phyloP scores from a whole-genome alignment of 2,329 filamentous ascomycete genomes.

The Colletotrichum lindemuthianum region DNA sequence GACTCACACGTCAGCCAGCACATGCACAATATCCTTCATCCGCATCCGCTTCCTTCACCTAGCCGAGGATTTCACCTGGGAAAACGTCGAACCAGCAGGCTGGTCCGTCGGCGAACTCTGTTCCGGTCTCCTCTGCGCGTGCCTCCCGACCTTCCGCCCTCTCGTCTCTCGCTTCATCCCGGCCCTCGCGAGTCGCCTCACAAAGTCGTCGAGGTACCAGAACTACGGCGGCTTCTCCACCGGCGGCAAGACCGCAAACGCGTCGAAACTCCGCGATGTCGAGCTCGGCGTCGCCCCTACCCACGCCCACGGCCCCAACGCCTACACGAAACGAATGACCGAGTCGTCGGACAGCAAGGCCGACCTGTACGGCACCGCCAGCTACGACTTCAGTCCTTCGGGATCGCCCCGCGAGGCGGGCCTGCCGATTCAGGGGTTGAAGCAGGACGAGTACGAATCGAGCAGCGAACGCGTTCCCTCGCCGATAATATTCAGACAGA shows the following conservation, averaged over 20 bases:
- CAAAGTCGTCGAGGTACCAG: constrained; percentile 13
- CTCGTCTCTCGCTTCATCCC: constrained; percentile 33
- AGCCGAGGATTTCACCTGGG: constrained; percentile 38
- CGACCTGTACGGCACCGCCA: constrained; percentile 19
- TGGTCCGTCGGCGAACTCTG: constrained; percentile 41
- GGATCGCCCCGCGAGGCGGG: background rate
- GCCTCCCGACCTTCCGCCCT: constrained; percentile 40
- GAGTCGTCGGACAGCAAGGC: constrained; percentile 19
- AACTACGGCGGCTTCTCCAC: constrained; percentile 2
- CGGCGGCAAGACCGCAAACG: background rate
- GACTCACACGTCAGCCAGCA: constrained; percentile 23
- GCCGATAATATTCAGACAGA: background rate
- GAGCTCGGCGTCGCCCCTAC: constrained; percentile 11
- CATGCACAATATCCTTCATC: constrained; percentile 40
- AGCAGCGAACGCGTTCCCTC: constrained; percentile 5
- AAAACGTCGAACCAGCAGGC: constrained; percentile 39
- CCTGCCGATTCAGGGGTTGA: background rate
- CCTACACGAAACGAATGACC: background rate
- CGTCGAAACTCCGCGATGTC: constrained; percentile 13
- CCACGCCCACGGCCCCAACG: background rate
- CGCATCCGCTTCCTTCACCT: constrained; percentile 39
- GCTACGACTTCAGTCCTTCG: constrained; percentile 6
- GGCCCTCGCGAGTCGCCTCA: constrained; percentile 4
- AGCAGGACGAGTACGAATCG: background rate
- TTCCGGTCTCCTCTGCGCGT: constrained; percentile 39